Percentiles rank a stretch among this genome's conserved stretches.
Conservation (phyloP, 108 stramenopile genomes). For the Pseudonitzschia multistriata region DNA sequence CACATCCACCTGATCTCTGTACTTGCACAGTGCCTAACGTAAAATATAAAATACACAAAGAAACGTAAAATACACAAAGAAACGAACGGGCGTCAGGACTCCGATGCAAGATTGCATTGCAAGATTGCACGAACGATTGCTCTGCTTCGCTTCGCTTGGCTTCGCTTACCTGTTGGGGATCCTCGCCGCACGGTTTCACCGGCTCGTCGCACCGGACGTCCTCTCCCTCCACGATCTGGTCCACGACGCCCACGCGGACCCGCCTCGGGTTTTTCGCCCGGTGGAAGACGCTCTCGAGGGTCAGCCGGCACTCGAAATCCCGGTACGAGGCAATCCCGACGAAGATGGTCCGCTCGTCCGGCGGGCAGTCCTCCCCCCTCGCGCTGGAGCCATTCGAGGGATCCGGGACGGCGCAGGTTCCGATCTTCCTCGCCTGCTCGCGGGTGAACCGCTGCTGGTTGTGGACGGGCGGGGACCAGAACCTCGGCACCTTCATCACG, state of each 20-base stretch:
- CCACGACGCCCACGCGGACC: conserved; percentile 71
- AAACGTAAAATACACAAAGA: too few relatives aligned
- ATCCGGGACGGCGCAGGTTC: conserved; percentile 68
- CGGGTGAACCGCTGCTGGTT: conserved; percentile 59
- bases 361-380: conserved; percentile 69
- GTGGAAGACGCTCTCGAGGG: conserved; percentile 65
- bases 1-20: conserved; percentile 71
- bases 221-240: conserved; percentile 80
- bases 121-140: too few relatives aligned
- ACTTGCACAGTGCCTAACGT: conserved; percentile 64
- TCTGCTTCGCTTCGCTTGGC: neutral
- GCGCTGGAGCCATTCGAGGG: conserved; percentile 45
- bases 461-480: conserved; percentile 69
- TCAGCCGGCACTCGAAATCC: conserved; percentile 75
- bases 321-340: conserved; percentile 81
- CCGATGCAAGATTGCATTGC: too few relatives aligned
- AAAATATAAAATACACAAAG: neutral
- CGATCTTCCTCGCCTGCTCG: conserved; percentile 71
- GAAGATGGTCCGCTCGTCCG: conserved; percentile 67
- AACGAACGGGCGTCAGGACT: too few relatives aligned
- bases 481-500: conserved; percentile 60
- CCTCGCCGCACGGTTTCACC: conserved; percentile 57
- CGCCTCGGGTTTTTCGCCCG: conserved; percentile 62
- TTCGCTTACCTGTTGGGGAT: conserved; percentile 35
- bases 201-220: conserved; percentile 77